Evolutionary conservation across 179 eudicot species (phyloP).

Genomic region (Drosera spatulata): DNA sequence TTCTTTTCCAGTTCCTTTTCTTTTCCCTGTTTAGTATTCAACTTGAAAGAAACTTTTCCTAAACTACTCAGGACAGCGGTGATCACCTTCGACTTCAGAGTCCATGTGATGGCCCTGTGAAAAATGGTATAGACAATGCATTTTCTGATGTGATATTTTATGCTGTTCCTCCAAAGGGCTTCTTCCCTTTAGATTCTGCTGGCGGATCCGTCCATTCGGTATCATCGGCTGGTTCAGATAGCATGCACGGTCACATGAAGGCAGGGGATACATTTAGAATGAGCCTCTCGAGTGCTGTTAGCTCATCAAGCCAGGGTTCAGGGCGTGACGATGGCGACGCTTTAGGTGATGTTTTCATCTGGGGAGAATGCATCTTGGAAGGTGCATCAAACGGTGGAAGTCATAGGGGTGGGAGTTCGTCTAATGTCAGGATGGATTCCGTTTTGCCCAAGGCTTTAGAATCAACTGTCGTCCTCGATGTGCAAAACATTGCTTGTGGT

Average conservation of each 20-base stretch:
- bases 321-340: conserved; percentile 49
- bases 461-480: conserved; percentile 54
- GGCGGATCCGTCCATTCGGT: conserved; percentile 68
- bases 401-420: conserved; percentile 17
- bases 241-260: conserved; percentile 64
- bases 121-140: conserved; percentile 71
- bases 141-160: conserved; percentile 65
- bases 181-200: conserved; percentile 61
- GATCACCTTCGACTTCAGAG: conserved; percentile 70
- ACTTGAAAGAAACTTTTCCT: conserved; percentile 9
- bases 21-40: not conserved
- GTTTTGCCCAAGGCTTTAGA: conserved; percentile 52
- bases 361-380: conserved; percentile 66
- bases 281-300: conserved; percentile 47
- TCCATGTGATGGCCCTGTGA: conserved; percentile 85
- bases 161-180: conserved; percentile 67
- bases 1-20: conserved; percentile 4
- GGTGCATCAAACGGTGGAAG: conserved; percentile 41
- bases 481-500: conserved; percentile 54
- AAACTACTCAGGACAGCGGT: conserved; percentile 60
- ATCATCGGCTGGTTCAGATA: conserved; percentile 83
- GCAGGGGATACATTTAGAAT: conserved; percentile 39
- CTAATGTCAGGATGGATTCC: conserved; percentile 33
- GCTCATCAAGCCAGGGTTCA: conserved; percentile 50
- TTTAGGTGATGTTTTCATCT: conserved; percentile 51